A percentile compares a stretch with the other conserved stretches of the same genome.
Evolutionary conservation across 73 alveolate species (phyloP).

Genomic region (Effrenium voratum): DNA sequence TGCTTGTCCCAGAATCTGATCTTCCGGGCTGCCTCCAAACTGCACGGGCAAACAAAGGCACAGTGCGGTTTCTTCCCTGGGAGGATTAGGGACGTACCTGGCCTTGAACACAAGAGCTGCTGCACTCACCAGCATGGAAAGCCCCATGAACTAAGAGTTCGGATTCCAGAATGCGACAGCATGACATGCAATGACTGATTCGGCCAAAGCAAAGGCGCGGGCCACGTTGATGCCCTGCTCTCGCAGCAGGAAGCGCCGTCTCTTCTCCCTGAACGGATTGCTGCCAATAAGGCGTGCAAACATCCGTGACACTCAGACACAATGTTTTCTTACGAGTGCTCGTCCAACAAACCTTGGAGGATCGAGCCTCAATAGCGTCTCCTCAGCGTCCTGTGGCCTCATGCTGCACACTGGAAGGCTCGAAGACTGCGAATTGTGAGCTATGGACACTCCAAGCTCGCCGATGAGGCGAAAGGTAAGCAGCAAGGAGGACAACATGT

Average conservation of each 20-base stretch:
- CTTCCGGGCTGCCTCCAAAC: constrained; percentile 63
- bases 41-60: not conserved
- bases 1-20: constrained; percentile 75
- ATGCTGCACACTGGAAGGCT: too few species aligned
- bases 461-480: constrained; percentile 54
- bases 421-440: not conserved
- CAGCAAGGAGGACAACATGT: constrained; percentile 65
- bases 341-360: too few species aligned
- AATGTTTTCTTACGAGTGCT: too few species aligned
- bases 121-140: constrained; percentile 42
- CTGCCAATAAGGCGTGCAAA: too few species aligned
- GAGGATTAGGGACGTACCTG: too few species aligned
- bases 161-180: too few species aligned
- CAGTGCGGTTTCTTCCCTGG: too few species aligned
- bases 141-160: constrained; percentile 78
- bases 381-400: constrained; percentile 84
- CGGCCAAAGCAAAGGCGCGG: not conserved
- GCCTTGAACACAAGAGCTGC: constrained; percentile 85
- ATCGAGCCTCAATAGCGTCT: constrained; percentile 25
- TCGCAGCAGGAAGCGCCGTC: constrained; percentile 58
- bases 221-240: constrained; percentile 66
- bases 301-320: too few species aligned
- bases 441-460: constrained; percentile 47
- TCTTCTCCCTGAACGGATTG: constrained; percentile 35
- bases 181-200: too few species aligned